Evolutionary conservation across 805 yeast genomes (phyloP), one percentile per base, ranked within the genome.

Genomic region (Wickerhamomyces canadensis): DNA sequence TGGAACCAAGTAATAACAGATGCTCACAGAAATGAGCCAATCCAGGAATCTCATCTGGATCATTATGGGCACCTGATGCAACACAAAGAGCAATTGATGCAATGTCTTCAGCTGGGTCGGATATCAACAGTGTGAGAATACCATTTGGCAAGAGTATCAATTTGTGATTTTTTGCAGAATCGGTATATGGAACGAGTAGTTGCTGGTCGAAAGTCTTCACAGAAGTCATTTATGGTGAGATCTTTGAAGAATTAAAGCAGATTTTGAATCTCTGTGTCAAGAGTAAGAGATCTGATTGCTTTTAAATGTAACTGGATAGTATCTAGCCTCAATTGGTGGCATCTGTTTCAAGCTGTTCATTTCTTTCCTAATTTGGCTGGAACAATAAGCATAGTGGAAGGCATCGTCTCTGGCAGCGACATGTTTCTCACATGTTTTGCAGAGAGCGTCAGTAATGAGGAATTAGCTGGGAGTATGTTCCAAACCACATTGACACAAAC

Each of bases 11-110:
- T 24, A 75, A 60, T 3, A 79, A 38, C 69, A 83, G 67, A 56
- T 87, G 96, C 52, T 87, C 96, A 49, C 94, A 82, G 40, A 86
- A 71, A 62, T 91, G 98, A 0, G 98, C 98, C 26, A 91, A 54
- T 0, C 98, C 98, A 0, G 78, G 78, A 2, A 82, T 48, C 5
- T 68, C 70, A 6, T 62, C 65, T 1, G 95, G 91, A 47, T 91
- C 97, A 33, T 78, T 68, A 51, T 78, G 80, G 2, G 95, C 79
- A 8, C 98, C 98, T 0, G 85, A 67, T 4, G 80, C 80, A 2
- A 88, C 86, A 27, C 85, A 74, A 6, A 91, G 50, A 1, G 95
- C 78, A 15, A 84, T 80, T 0, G 93, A 72, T 4, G 84, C 80
- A 12, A 69, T 48, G 31, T 75, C 78, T 13, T 77, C 74, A 0